Evolutionary conservation across 164 flowering plant genomes (phyloP), one percentile per base, ranked within the genome.

Genomic region (Platanus orientalis): DNA sequence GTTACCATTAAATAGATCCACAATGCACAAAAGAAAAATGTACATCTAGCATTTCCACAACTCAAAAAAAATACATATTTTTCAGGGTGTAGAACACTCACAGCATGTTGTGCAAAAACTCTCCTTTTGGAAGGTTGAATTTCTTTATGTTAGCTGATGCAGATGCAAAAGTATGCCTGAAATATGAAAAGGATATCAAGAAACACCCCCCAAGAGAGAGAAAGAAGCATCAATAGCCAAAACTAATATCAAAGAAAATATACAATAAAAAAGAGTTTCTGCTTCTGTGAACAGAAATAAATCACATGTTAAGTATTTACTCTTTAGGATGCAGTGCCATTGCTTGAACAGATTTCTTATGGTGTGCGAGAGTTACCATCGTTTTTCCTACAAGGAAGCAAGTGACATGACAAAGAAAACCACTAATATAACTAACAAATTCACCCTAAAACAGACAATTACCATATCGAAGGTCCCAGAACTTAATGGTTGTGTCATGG

Each of bases 91-190:
- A 5, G 29, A 71, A 65, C 64, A 88, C 98, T 88, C 70, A 95
- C 99, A 95, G 97, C 99, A 95, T 95, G 67, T 95, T 95, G 81
- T 95, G 99, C 76, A 83, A 50, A 71, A 95, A 95, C 70, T 92
- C 98, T 70, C 99, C 99, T 66, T 69, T 86, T 10, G 99, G 99
- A 70, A 95, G 93, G 65, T 65, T 82, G 71, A 92, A 95, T 71
- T 95, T 95, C 81, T 95, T 95, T 58, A 92, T 88, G 72, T 95
- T 95, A 67, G 99, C 98, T 70, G 98, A 95, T 50, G 99, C 99
- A 76, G 99, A 95, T 64, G 96, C 98, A 83, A 95, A 95, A 61
- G 68, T 47, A 65, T 90, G 63, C 79, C 99, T 95, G 84, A 30
- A 78, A 71, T 49, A 60, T 51, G 24, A 44, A 23, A 24, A 53